A percentile compares a stretch with the other conserved stretches of the same genome.
Evolutionary conservation across 345 rosid species (phyloP).

Genomic region (Euphorbia tirucalli): DNA sequence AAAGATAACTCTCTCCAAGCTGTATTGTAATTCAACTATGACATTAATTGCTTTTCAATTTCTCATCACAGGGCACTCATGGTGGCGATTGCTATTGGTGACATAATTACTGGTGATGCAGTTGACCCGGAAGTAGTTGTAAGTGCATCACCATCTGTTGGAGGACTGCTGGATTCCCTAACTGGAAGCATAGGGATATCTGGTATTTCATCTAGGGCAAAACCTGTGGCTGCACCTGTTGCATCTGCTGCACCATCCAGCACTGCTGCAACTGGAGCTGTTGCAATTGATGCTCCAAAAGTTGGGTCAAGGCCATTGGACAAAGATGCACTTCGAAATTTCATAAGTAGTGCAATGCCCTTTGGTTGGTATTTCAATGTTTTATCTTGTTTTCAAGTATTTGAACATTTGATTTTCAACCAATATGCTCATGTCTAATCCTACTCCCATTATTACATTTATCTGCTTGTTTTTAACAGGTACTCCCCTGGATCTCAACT

Average conservation of each 20-base stretch:
- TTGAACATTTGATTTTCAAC: slow-evolving; percentile 10
- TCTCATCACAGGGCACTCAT: slow-evolving; percentile 61
- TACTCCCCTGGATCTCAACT: slow-evolving; percentile 82
- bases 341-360: slow-evolving; percentile 78
- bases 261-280: slow-evolving; percentile 46
- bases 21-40: background rate
- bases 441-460: background rate
- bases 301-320: slow-evolving; percentile 73
- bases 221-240: slow-evolving; percentile 75
- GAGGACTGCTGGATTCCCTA: slow-evolving; percentile 90
- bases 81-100: slow-evolving; percentile 88
- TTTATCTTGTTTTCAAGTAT: slow-evolving; percentile 28
- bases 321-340: slow-evolving; percentile 70
- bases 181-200: slow-evolving; percentile 92
- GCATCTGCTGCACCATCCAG: slow-evolving; percentile 58
- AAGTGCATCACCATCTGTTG: slow-evolving; percentile 70
- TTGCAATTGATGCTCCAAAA: slow-evolving; percentile 66
- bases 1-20: background rate
- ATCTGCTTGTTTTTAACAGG: slow-evolving; percentile 38
- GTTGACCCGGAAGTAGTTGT: slow-evolving; percentile 85
- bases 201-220: slow-evolving; percentile 75
- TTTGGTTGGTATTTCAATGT: slow-evolving; percentile 67
- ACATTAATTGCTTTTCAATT: background rate
- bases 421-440: slow-evolving; percentile 15
- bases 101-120: slow-evolving; percentile 69